Evolutionary conservation across 225 moss, liverwort and hornwort species (phyloP).

Genomic region (Asterella californica): DNA sequence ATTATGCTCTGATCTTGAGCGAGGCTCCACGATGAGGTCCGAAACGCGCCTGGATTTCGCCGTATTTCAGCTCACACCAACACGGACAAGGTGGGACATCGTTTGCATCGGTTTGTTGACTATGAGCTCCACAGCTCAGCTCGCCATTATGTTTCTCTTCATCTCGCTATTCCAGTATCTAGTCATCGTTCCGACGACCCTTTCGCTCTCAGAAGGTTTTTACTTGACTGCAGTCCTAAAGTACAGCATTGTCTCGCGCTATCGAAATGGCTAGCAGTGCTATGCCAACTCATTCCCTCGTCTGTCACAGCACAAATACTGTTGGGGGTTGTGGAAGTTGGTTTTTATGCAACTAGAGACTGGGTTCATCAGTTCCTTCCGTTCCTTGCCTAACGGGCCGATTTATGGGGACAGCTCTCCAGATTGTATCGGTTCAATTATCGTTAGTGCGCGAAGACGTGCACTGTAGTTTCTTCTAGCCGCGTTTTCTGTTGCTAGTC

Average conservation of each 20-base stretch:
- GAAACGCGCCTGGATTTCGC: slow-evolving; percentile 66
- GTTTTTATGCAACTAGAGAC: neutral
- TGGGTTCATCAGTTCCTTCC: neutral
- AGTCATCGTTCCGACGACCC: too few relatives aligned
- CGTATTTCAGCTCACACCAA: slow-evolving; percentile 69
- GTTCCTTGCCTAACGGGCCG: neutral
- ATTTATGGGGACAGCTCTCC: neutral
- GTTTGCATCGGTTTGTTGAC: neutral
- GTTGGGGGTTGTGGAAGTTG: neutral
- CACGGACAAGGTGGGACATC: slow-evolving; percentile 52
- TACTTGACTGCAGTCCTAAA: neutral
- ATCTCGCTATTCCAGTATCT: too few relatives aligned
- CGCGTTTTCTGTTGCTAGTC: neutral
- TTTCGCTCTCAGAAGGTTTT: too few relatives aligned
- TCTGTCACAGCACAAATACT: neutral
- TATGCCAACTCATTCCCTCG: neutral
- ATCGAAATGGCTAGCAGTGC: neutral
- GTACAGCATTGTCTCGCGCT: neutral
- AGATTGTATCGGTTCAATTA: neutral
- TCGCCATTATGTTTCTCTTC: neutral
- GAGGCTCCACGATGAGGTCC: slow-evolving; percentile 55
- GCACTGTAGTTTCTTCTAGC: neutral
- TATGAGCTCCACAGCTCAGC: neutral
- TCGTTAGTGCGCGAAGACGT: neutral
- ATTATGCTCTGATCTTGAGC: slow-evolving; percentile 50